Evolutionary conservation across 176 grass and related monocot species (phyloP).

Genomic region (Calamus simplicifolius): DNA sequence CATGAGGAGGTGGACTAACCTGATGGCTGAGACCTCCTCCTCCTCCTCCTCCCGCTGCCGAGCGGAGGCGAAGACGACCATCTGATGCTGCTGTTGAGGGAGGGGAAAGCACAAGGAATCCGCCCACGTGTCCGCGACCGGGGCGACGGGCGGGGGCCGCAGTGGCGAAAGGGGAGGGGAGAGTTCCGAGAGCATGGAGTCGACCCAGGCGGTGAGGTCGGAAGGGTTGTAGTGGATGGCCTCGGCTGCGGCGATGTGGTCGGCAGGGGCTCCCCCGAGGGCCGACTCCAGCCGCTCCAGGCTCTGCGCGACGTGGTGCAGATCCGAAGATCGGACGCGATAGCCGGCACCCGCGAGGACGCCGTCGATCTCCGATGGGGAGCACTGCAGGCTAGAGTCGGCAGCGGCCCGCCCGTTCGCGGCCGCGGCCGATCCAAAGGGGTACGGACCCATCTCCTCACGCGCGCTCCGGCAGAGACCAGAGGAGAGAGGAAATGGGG

Average conservation of each 20-base stretch:
- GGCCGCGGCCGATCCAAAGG: not conserved
- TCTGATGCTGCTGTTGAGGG: not conserved
- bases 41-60: constrained; percentile 33
- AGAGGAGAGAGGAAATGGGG: not conserved
- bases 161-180: not conserved
- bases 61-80: constrained; percentile 6
- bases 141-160: not conserved
- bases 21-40: constrained; percentile 68
- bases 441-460: not conserved
- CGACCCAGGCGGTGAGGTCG: constrained; percentile 16
- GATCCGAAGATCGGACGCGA: not conserved
- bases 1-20: constrained; percentile 75
- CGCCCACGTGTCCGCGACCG: too few species aligned
- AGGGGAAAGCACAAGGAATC: too few species aligned
- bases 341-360: not conserved
- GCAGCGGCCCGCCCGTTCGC: not conserved
- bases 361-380: not conserved
- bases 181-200: constrained; percentile 12
- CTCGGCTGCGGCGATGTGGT: not conserved
- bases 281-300: not conserved
- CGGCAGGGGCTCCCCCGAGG: not conserved
- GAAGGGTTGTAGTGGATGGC: constrained; percentile 15
- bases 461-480: too few species aligned
- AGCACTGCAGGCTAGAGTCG: not conserved
- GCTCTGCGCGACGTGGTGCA: not conserved